Percentiles rank a stretch among this genome's conserved stretches.
Conservation (phyloP, 306 rosid species). For the Begonia masoniana region DNA sequence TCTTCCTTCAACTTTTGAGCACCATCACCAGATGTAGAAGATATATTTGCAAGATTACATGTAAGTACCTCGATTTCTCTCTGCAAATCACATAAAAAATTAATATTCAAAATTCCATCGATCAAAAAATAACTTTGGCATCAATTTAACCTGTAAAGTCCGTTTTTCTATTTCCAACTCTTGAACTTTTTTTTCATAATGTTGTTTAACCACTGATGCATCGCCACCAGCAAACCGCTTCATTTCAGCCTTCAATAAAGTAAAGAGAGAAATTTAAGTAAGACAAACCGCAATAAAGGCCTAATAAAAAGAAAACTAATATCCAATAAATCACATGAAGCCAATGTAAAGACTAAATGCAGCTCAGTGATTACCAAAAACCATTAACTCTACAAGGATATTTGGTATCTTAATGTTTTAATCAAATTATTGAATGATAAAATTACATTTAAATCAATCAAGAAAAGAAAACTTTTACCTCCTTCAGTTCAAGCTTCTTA, state of each 20-base stretch:
- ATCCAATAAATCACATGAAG: too few species aligned
- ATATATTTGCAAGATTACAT: conserved; percentile 49
- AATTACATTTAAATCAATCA: too few species aligned
- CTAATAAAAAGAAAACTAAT: too few species aligned
- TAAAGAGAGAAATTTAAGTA: not conserved
- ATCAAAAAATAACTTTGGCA: conserved; percentile 7
- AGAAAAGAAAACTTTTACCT: too few species aligned
- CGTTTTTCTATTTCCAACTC: conserved; percentile 89
- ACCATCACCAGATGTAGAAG: conserved; percentile 74
- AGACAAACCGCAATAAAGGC: not conserved
- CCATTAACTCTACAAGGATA: too few species aligned
- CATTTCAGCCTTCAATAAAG: conserved; percentile 74
- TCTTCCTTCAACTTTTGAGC: conserved; percentile 76
- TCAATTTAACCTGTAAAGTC: conserved; percentile 51
- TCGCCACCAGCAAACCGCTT: conserved; percentile 45
- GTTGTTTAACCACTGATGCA: conserved; percentile 64
- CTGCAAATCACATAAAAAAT: conserved; percentile 18
- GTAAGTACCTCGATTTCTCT: conserved; percentile 74
- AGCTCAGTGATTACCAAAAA: too few species aligned
- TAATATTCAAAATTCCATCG: conserved; percentile 1
- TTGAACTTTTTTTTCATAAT: conserved; percentile 82
- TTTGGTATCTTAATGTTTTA: too few species aligned
- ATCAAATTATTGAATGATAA: too few species aligned
- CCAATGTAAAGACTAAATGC: too few species aligned
- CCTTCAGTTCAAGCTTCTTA: too few species aligned